Base-by-base conservation (phyloP, 441 rosid genomes). In the Rhodomyrtus psidioides region DNA sequence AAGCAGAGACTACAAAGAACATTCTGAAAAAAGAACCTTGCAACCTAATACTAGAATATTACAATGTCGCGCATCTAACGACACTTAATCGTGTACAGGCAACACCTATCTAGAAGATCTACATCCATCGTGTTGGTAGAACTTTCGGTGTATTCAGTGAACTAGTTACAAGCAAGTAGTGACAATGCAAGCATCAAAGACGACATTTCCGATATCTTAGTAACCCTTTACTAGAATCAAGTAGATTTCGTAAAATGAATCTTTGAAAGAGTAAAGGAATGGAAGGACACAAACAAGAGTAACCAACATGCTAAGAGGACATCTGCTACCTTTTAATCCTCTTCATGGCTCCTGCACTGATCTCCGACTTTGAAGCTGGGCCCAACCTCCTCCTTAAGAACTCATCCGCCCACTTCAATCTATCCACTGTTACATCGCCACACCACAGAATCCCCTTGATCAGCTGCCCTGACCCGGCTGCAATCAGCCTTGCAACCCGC, bases 371-470 rank as follows among this genome's bases (percentile, higher is more conserved):
- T 34, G 90, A 85, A 51, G 90, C 91, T 54, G 87, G 89, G 51
- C 89, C 91, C 87, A 94, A 60, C 90, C 93, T 93, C 81, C 85
- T 93, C 90, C 86, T 94, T 91, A 95, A 85, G 85, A 94, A 91
- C 81, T 93, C 96, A 82, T 96, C 89, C 0, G 98, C 97, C 92
- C 93, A 92, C 26, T 83, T 95, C 88, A 97, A 89, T 88, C 97
- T 88, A 89, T 95, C 98, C 79, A 93, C 96, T 7, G 99, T 95
- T 3, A 97, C 96, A 88, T 97, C 97, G 0, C 99, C 99, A 88
- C 98, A 95, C 98, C 99, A 96, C 82, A 97, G 84, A 51, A 96
- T 94, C 90, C 99, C 99, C 89, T 88, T 92, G 17, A 97, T 93
- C 86, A 97, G 74, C 88, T 93, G 94, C 65, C 98, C 98, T 1